phyloP scores from a whole-genome alignment of 768 basidiomycete species.

The Leucocoprinus leucothites region DNA sequence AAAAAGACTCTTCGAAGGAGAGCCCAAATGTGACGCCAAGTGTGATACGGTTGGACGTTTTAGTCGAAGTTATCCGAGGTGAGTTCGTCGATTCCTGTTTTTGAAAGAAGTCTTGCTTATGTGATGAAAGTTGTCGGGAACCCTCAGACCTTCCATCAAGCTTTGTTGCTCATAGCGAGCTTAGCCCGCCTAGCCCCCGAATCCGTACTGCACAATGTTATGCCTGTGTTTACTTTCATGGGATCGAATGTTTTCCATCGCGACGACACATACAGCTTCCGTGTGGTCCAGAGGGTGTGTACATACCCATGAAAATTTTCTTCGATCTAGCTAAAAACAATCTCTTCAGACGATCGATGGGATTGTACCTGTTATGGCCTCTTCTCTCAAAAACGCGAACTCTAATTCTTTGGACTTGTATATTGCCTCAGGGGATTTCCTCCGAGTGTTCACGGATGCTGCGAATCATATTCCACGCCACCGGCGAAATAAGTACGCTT shows the following conservation, averaged over 20 bases:
- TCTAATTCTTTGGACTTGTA: constrained; percentile 56
- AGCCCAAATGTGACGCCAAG: constrained; percentile 49
- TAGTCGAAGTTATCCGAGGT: constrained; percentile 88
- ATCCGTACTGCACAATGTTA: constrained; percentile 89
- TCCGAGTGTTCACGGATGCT: constrained; percentile 93
- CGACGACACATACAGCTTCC: constrained; percentile 94
- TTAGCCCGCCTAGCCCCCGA: constrained; percentile 84
- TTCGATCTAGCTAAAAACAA: constrained; percentile 3
- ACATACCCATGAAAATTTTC: neutral
- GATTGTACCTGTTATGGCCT: constrained; percentile 91
- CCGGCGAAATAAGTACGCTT: constrained; percentile 76
- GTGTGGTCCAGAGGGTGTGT: constrained; percentile 86
- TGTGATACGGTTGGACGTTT: constrained; percentile 73
- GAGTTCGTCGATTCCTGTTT: constrained; percentile 14
- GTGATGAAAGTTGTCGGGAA: constrained; percentile 68
- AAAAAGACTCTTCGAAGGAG: constrained; percentile 35
- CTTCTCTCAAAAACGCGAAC: constrained; percentile 65
- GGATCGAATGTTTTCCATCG: constrained; percentile 97
- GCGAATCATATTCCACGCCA: constrained; percentile 90
- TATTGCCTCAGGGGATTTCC: constrained; percentile 71
- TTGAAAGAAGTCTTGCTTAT: constrained; percentile 5
- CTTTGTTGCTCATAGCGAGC: constrained; percentile 81
- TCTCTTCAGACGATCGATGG: constrained; percentile 77
- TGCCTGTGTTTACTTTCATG: constrained; percentile 99
- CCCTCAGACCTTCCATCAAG: constrained; percentile 94